These are phyloP conservation scores for Fusarium lateritium DNA, from an alignment of 2,329 filamentous ascomycete genomes.

Conservation along the genomic window DNA sequence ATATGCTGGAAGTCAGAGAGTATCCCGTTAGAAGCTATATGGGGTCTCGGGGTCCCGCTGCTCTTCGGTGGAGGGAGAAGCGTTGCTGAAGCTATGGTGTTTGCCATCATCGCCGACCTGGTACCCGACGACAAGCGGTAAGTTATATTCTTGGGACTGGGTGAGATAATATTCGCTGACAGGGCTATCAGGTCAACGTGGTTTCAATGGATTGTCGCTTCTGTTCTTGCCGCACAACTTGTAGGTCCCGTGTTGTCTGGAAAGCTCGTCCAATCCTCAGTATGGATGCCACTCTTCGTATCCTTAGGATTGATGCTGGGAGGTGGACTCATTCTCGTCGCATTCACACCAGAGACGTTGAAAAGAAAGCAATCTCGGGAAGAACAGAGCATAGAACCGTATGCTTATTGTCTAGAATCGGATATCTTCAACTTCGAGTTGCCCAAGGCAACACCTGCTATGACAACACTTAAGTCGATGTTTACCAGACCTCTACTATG, in stretches of 20 bases:
- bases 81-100: slow-evolving; percentile 50
- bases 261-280: slow-evolving; percentile 31
- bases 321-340: slow-evolving; percentile 33
- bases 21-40: slow-evolving; percentile 46
- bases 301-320: slow-evolving; percentile 37
- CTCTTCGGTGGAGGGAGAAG: slow-evolving; percentile 47
- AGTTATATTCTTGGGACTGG: background rate
- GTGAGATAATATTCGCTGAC: background rate
- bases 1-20: slow-evolving; percentile 39
- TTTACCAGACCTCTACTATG: slow-evolving; percentile 40
- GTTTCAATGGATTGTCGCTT: slow-evolving; percentile 46
- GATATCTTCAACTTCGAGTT: background rate
- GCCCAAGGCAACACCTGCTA: slow-evolving; percentile 2
- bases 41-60: slow-evolving; percentile 42
- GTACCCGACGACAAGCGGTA: slow-evolving; percentile 36
- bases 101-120: slow-evolving; percentile 46
- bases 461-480: slow-evolving; percentile 27
- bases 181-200: slow-evolving; percentile 35
- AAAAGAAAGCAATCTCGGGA: background rate
- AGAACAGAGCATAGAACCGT: background rate
- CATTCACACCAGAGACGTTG: slow-evolving; percentile 45
- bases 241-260: slow-evolving; percentile 39
- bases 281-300: slow-evolving; percentile 44
- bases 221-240: slow-evolving; percentile 42
- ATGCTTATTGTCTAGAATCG: background rate